Conservation (phyloP, 495 filamentous ascomycete genomes). For the Annulohypoxylon moriforme region DNA sequence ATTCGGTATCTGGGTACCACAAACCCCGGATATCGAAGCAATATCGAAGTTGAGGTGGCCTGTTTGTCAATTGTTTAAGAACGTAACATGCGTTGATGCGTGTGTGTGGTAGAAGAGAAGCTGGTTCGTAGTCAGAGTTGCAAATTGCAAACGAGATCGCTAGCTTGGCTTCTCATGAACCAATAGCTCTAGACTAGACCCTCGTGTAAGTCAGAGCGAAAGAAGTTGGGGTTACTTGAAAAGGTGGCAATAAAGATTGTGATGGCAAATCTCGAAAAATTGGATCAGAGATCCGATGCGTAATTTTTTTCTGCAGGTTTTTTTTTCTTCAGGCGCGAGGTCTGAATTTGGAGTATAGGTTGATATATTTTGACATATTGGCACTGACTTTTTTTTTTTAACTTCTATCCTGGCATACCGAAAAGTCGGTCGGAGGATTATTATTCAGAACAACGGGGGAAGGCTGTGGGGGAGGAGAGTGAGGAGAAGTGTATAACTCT, state of each 20-base stretch:
- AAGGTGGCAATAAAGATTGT: slow-evolving; percentile 19
- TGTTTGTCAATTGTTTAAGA: slow-evolving; percentile 24
- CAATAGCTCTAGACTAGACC: slow-evolving; percentile 30
- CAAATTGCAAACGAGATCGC: slow-evolving; percentile 26
- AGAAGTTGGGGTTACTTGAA: slow-evolving; percentile 15
- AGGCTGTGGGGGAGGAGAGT: slow-evolving; percentile 5
- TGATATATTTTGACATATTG: slow-evolving; percentile 23
- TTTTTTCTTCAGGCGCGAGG: slow-evolving; percentile 1
- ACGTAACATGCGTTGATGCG: neutral
- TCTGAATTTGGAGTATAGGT: slow-evolving; percentile 8
- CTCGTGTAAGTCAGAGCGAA: slow-evolving; percentile 28
- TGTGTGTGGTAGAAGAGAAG: slow-evolving; percentile 36
- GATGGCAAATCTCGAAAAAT: slow-evolving; percentile 18
- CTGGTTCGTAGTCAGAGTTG: slow-evolving; percentile 24
- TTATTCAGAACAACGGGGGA: slow-evolving; percentile 3
- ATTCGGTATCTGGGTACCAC: slow-evolving; percentile 7
- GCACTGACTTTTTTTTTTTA: neutral
- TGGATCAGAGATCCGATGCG: slow-evolving; percentile 33
- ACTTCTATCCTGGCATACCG: slow-evolving; percentile 12
- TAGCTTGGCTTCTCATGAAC: slow-evolving; percentile 39
- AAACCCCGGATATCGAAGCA: slow-evolving; percentile 2
- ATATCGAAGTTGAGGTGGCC: slow-evolving; percentile 29
- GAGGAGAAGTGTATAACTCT: slow-evolving; percentile 7
- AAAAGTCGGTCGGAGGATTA: slow-evolving; percentile 28
- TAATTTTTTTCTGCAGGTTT: slow-evolving; percentile 11